Conservation (phyloP, 164 flowering plant genomes). For the Cinnamomum chago region DNA sequence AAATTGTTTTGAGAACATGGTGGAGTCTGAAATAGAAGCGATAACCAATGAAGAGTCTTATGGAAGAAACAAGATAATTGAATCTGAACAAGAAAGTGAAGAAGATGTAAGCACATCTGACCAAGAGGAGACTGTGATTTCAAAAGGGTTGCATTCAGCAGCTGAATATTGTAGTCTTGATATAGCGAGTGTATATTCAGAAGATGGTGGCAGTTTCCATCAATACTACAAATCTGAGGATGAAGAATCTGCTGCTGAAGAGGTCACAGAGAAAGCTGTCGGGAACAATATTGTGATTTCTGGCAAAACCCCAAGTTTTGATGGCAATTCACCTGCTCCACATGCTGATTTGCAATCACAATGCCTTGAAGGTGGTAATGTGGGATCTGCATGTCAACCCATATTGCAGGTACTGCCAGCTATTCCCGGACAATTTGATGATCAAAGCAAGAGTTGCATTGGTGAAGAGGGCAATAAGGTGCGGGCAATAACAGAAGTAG, state of each 20-base stretch:
- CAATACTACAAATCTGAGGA: slow-evolving; percentile 15
- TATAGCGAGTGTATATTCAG: slow-evolving; percentile 14
- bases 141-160: slow-evolving; percentile 11
- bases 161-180: slow-evolving; percentile 14
- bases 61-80: background rate
- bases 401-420: background rate
- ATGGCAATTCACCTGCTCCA: background rate
- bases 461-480: slow-evolving; percentile 22
- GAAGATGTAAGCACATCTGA: slow-evolving; percentile 2
- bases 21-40: slow-evolving; percentile 6
- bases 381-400: too few species aligned
- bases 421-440: slow-evolving; percentile 12
- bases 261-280: slow-evolving; percentile 4
- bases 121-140: slow-evolving; percentile 14
- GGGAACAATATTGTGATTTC: slow-evolving; percentile 4
- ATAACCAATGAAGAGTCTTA: background rate
- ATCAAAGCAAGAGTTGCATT: slow-evolving; percentile 20
- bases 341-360: background rate
- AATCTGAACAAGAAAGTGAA: slow-evolving; percentile 16
- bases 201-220: slow-evolving; percentile 8
- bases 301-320: background rate
- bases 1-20: slow-evolving; percentile 5
- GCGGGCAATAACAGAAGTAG: slow-evolving; percentile 15
- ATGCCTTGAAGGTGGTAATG: background rate
- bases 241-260: slow-evolving; percentile 21